Base-by-base conservation (phyloP, 139 green algal species). In the Zygnema cylindricum region DNA sequence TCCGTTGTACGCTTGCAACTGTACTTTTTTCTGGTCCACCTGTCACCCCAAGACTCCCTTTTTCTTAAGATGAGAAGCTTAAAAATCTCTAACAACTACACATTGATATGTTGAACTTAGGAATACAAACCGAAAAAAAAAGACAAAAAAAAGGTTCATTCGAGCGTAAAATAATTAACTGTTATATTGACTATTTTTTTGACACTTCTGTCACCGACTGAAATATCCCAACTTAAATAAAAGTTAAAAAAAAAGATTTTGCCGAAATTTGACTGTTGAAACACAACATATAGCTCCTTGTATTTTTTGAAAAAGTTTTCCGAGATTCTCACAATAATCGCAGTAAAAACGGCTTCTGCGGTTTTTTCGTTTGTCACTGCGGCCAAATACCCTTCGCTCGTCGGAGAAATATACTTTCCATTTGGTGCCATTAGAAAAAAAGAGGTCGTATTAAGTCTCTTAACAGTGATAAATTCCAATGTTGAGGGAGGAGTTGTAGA, bases 361-460 rank as follows among this genome's bases (percentile, higher is more conserved):
- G 40, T 87, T 54, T 87, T 87, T 39, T 78, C 40, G 1, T 25
- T 30, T 23, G 22, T 25, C 25, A 40, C 42, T 30, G 81, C 43
- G 22, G 55, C 43, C 22, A 87, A 54, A 32, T 79, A 11, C 7
- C 76, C 7, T 2, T 83, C 76, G 25, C 35, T 78, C 32, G 0
- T 87, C 2, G 76, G 25, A 33, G 32, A 33, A 40, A 87, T 1
- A 25, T 30, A 38, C 22, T 73, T 87, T 25, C 81, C 81, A n/a
- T 87, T 87, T 0, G 81, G 81, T 54, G 81, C 81, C 43, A 63
- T 81, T 1, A 87, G n/a, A 0, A n/a, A 55, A 32, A 87, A 87
- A 30, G 43, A 1, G 23, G 81, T 87, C 42, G 49, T 77, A 54
- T 87, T 87, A 2, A 87, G 33, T 39, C 81, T 38, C 30, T 49